Base-by-base conservation (phyloP, 2,329 filamentous ascomycete species). In the Chaetomiaceae sp. region DNA sequence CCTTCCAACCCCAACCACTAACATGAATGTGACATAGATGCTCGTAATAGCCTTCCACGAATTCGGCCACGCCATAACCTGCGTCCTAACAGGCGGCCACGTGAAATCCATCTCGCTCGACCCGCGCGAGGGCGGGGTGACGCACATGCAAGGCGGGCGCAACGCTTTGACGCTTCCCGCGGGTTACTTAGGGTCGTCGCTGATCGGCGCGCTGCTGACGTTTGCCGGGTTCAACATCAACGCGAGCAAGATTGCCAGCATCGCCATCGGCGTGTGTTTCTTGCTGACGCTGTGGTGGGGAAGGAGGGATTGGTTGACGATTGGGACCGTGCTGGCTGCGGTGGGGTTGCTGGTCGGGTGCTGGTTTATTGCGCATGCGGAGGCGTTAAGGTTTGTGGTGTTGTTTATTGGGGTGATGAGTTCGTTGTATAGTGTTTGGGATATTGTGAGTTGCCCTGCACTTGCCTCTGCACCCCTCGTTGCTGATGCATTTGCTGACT, bases 401-500 rank as follows among this genome's bases (percentile, higher is more conserved):
- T 77, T 91, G 25, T 91, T 91, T 64, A 89, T 91, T 57, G 88
- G 88, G 38, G 87, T 91, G 62, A 91, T 91, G 88, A 87, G 83
- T 6, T 85, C 83, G 2, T 77, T 91, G 1, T 91, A 91, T 69
- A 88, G 84, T 59, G 87, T 88, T 5, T 91, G 88, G 88, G 88
- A 91, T 73, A 91, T 91, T 61, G 77, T 79, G 64, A 71, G 77
- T 65, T 45, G 25, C 25, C 20, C 19, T 27, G 5, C 8, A 11
- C 47, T 25, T 8, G 19, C 20, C 14, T 29, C 7, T 37, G 20
- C n/a, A 39, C 17, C 25, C 15, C 33, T 8, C 34, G 23, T 9
- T 38, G 9, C 4, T 38, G 20, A 11, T 44, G 38, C n/a, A 3
- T n/a, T 38, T 8, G 29, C 27, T 47, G 31, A 40, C 38, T 22